Evolutionary conservation across 768 basidiomycete species (phyloP).

Genomic region (Mycena amicta): DNA sequence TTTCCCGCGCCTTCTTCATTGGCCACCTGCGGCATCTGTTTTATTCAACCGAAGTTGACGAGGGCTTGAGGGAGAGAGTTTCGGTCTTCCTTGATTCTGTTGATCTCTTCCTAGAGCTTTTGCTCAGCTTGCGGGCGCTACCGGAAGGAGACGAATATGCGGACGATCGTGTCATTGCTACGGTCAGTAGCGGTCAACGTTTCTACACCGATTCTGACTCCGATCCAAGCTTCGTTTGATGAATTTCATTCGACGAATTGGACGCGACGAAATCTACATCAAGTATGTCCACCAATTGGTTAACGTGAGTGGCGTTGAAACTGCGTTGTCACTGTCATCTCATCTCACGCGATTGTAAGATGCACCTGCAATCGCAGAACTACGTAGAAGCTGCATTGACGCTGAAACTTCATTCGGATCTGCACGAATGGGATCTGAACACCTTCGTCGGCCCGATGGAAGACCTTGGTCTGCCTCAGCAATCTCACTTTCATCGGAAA

Average conservation of each 20-base stretch:
- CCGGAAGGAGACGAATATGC: constrained; percentile 94
- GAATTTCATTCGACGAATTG: constrained; percentile 92
- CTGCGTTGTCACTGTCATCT: too few species aligned
- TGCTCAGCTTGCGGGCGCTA: constrained; percentile 83
- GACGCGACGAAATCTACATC: constrained; percentile 91
- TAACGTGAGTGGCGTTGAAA: constrained; percentile 69
- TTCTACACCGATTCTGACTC: constrained; percentile 8
- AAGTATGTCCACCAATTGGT: constrained; percentile 96
- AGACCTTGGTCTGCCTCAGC: constrained; percentile 86
- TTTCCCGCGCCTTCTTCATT: constrained; percentile 92
- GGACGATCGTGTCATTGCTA: constrained; percentile 93
- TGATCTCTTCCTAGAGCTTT: constrained; percentile 88
- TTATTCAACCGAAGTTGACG: constrained; percentile 80
- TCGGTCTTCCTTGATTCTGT: constrained; percentile 85
- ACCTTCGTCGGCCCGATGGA: constrained; percentile 85
- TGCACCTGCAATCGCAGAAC: constrained; percentile 87
- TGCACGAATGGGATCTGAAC: constrained; percentile 88
- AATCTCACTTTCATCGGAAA: constrained; percentile 92
- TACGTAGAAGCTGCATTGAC: constrained; percentile 93
- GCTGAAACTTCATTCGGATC: constrained; percentile 89
- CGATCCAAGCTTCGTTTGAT: constrained; percentile 73
- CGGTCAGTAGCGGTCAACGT: constrained; percentile 45
- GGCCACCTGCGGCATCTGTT: constrained; percentile 89
- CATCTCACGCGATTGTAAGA: constrained; percentile 47
- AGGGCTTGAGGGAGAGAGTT: constrained; percentile 75